phyloP scores from a whole-genome alignment of 2,329 filamentous ascomycete genomes.

The Colletotrichum musicola region DNA sequence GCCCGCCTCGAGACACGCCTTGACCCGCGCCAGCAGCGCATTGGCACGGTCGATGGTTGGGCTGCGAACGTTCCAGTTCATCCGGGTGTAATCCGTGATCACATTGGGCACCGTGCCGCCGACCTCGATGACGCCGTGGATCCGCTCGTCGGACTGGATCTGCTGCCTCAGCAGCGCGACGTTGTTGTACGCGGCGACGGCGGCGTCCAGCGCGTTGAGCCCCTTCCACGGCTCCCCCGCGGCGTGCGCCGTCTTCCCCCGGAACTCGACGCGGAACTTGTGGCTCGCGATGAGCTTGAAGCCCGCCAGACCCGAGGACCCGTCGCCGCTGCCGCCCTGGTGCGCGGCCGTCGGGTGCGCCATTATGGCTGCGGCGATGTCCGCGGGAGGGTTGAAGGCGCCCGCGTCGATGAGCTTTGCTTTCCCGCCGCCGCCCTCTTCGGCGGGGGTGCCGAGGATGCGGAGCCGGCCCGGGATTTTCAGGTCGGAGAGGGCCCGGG shows the following conservation, averaged over 20 bases:
- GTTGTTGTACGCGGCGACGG: conserved; percentile 50
- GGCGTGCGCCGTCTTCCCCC: conserved; percentile 51
- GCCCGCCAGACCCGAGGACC: conserved; percentile 43
- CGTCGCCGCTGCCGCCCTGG: conserved; percentile 18
- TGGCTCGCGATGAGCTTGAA: conserved; percentile 49
- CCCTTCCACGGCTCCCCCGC: conserved; percentile 53
- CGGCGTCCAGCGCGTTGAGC: conserved; percentile 54
- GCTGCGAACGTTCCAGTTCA: conserved; percentile 55
- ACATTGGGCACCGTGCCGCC: conserved; percentile 55
- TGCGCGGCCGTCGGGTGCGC: conserved; percentile 34
- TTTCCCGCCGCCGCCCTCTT: conserved; percentile 59
- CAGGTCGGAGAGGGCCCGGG: conserved; percentile 48
- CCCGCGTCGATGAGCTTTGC: conserved; percentile 50
- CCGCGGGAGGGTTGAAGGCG: conserved; percentile 44
- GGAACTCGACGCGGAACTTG: conserved; percentile 50
- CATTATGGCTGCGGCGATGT: conserved; percentile 56
- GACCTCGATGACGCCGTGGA: conserved; percentile 53
- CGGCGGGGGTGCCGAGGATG: conserved; percentile 57
- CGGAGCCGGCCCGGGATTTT: conserved; percentile 51
- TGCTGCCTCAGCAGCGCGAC: conserved; percentile 55
- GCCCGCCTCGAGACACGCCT: conserved; percentile 52
- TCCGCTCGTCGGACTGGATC: conserved; percentile 51
- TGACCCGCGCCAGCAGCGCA: conserved; percentile 48
- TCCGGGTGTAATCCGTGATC: conserved; percentile 53
- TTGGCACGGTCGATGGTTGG: conserved; percentile 48